Evolutionary conservation across 352 stramenopile genomes (phyloP), one percentile per base, ranked within the genome.

Genomic region (Globisporangium nodosum): DNA sequence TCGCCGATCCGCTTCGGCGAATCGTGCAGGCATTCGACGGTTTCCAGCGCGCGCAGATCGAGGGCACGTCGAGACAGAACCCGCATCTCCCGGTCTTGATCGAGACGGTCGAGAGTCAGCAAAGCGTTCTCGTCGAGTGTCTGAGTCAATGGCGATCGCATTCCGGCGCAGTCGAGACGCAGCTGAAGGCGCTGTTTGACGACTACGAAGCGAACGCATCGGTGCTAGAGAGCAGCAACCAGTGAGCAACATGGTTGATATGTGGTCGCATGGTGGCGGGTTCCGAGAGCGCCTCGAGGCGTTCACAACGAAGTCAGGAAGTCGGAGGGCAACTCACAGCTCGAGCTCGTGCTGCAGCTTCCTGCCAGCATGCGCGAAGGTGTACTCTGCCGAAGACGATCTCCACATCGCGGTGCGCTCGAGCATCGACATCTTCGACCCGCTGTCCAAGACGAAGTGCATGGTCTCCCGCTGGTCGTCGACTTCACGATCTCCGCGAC

Each of bases 171-270:
- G 35, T 60, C 45, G 45, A 73, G 46, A 20, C 50, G n/a, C 62
- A 71, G 37, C 57, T 73, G 42, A 43, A 66, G 45, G 42, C 58
- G 35, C 24, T 77, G 37, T 49, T 66, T 20, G 58, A 45, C 49
- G 70, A 77, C 47, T 77, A 77, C 43, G 66, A 73, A 40, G 60
- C 64, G 37, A 77, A 77, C n/a, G 45, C 55, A 52, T 42, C 59
- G 8, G 60, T 74, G 40, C 51, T 77, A 31, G 21, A 3, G 0
- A 15, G 24, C 24, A 47, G 18, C 6, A 31, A 15, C 46, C 13
- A 16, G 20, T 12, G 46, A 21, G 11, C 8, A 50, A 27, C 24
- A 3, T 27, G 24, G 24, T 27, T 27, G 1, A 27, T 0, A 27
- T 27, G 24, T 27, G 24, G 24, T 27, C 24, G 24, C 24, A 27